Evolutionary conservation across 495 filamentous ascomycete genomes (phyloP), one percentile per base, ranked within the genome.

Genomic region (Neurospora sublineolata): DNA sequence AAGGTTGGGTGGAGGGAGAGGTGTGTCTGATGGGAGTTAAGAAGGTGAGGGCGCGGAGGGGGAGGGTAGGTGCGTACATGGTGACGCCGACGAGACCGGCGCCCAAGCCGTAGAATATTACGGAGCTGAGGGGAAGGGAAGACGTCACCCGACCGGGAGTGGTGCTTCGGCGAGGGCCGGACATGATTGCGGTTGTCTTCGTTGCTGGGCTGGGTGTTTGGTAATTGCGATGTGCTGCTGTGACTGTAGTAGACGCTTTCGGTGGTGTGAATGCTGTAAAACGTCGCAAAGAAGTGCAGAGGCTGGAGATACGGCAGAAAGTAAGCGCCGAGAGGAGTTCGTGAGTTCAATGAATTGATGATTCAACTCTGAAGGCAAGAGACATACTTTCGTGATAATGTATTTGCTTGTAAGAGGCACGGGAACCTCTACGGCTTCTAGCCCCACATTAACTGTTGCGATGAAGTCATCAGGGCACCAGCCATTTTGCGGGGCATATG

Each of bases 71-170:
- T 68, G 7, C 27, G 8, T 37, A 72, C 73, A 58, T 71, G 27
- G 73, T 71, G 20, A 74, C 73, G n/a, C 73, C 70, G 11, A 72
- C 52, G 18, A 74, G 6, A 37, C 73, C 73, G 10, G 73, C 73
- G 23, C 67, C 52, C 3, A 71, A 52, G 23, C 73, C 73, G 23
- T 72, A 72, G 2, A 41, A 39, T 18, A 74, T 11, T 10, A 70
- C 70, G 14, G 70, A 68, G 23, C 71, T 60, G 52, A 60, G 30
- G 52, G 52, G 52, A 27, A 60, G 23, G 2, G 52, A 60, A 14
- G 52, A 60, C 6, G 52, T 60, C 52, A 60, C 52, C 52, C 52
- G 52, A 23, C 52, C 23, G 7, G 52, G 52, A 30, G 23, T 60
- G 52, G 23, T 33, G 52, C 52, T 60, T 60, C 52, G 23, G 7